phyloP scores from a whole-genome alignment of 257 asterid genomes.

The Ballota nigra region DNA sequence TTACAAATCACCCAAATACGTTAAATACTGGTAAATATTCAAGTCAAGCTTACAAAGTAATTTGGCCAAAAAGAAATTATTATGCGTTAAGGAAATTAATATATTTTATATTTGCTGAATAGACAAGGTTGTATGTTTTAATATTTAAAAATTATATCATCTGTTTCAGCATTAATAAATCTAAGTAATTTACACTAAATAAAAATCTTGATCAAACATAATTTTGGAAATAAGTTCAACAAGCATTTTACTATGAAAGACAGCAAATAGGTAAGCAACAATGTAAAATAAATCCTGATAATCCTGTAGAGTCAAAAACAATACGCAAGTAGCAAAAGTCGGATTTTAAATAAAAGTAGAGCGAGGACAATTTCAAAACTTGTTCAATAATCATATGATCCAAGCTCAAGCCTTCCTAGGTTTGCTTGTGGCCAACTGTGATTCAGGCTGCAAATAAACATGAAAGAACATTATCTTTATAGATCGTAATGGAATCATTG shows the following conservation, averaged over 20 bases:
- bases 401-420: conserved; percentile 34
- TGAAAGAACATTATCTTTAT: not conserved
- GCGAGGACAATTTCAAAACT: conserved; percentile 28
- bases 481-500: not conserved
- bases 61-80: no score
- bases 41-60: no score
- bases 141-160: no score
- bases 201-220: no score
- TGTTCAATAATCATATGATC: not conserved
- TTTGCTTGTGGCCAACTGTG: conserved; percentile 36
- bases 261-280: not conserved
- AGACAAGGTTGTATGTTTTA: no score
- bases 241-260: not conserved
- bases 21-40: no score
- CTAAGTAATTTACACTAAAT: no score
- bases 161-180: no score
- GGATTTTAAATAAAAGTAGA: not conserved
- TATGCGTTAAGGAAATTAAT: no score
- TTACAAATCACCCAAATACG: no score
- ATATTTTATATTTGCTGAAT: no score
- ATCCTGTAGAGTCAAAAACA: conserved; percentile 12
- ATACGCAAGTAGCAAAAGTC: not conserved
- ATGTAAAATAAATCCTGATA: conserved; percentile 9
- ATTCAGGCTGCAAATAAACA: conserved; percentile 32
- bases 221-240: no score